Evolutionary conservation across 2,329 filamentous ascomycete genomes (phyloP), one percentile per base, ranked within the genome.

Genomic region (Coniochaeta sp.): DNA sequence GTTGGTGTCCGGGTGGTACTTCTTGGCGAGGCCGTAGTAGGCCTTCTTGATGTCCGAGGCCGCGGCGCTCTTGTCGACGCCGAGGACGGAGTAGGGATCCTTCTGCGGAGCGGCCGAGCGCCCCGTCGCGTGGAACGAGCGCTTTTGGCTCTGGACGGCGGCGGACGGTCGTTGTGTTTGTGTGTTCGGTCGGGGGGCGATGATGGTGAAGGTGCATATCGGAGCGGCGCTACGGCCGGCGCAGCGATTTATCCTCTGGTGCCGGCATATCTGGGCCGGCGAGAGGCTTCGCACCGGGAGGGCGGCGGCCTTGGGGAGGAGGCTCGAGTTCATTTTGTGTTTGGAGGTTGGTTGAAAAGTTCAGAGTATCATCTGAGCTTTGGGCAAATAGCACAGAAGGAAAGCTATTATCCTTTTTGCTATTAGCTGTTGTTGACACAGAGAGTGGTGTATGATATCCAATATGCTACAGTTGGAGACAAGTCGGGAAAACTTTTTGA

Each of bases 1-100:
- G 81, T 98, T 99, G 38, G 95, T 98, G 73, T 99, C 95, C 9
- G 95, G 95, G 70, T 99, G 95, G 72, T 86, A 99, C 71, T 98
- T 99, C 76, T 99, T 99, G 22, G 95, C 95, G 61, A 98, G 81
- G 57, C 93, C 91, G 72, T 99, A 99, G 79, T 99, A 99, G 3
- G 95, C 93, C 74, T 97, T 98, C 74, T 99, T 99, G 73, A 99
- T 98, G 38, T 98, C 93, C 62, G 86, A 80, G 3, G 91, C 79
- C 1, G 90, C 87, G n/a, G 95, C 91, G 63, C 76, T 82, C 73
- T 93, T 96, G 69, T 80, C 80, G 32, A 99, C 91, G 16, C 95
- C 95, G 30, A 99, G 86, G 4, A 90, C 83, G 65, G 86, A 84
- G 75, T 99, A 99, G 1, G 95, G 95, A 69, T 99, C 90, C 72